Evolutionary conservation across 768 basidiomycete species (phyloP).

Genomic region (Tulasnella sp.): DNA sequence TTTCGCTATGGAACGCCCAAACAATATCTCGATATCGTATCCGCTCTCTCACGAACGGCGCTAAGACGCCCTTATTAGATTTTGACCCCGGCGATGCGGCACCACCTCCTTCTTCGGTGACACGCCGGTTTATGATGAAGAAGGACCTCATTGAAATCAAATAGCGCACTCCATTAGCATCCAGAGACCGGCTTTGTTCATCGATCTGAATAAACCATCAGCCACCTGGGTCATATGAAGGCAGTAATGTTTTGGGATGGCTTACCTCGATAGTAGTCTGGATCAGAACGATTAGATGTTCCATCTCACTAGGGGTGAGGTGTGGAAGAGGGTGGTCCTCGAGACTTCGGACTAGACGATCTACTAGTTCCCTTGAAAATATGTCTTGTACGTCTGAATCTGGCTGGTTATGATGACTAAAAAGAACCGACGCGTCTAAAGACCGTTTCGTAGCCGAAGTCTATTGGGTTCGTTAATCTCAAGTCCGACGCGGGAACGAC

Average conservation of each 20-base stretch:
- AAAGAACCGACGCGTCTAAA: neutral
- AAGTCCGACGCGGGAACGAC: neutral
- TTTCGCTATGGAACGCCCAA: constrained; percentile 96
- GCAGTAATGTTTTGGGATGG: constrained; percentile 16
- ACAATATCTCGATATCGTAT: constrained; percentile 90
- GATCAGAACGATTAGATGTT: constrained; percentile 76
- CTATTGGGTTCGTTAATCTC: neutral
- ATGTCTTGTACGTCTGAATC: constrained; percentile 38
- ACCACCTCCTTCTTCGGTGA: constrained; percentile 7
- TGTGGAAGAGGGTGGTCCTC: constrained; percentile 64
- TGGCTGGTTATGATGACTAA: neutral
- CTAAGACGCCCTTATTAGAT: constrained; percentile 15
- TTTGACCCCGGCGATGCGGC: neutral
- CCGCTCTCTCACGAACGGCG: constrained; percentile 50
- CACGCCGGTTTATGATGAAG: constrained; percentile 72
- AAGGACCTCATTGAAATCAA: constrained; percentile 90
- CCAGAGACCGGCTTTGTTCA: constrained; percentile 83
- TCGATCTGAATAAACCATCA: constrained; percentile 57
- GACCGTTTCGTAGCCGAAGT: neutral
- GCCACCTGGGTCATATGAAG: neutral
- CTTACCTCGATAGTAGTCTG: constrained; percentile 81
- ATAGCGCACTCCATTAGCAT: constrained; percentile 89
- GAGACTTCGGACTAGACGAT: constrained; percentile 58
- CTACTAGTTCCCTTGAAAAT: constrained; percentile 61
- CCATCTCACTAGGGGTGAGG: constrained; percentile 74